Base-by-base conservation (phyloP, 768 basidiomycete species). In the Leccinum uliginosum region DNA sequence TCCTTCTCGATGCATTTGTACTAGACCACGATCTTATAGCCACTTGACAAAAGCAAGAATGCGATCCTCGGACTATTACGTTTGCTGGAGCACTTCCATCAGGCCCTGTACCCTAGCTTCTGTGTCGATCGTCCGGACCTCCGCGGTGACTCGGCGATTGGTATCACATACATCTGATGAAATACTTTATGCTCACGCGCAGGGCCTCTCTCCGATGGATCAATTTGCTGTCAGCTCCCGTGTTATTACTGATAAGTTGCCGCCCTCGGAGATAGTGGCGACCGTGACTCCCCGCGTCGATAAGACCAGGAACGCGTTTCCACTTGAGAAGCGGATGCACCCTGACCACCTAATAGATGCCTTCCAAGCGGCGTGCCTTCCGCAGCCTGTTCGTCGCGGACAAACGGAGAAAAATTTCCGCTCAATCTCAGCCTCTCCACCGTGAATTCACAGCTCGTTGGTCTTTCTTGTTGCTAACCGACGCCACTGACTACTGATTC, bases 401-500 rank as follows among this genome's bases (percentile, higher is more conserved):
- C 40, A 19, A 19, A 43, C 19, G 40, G 40, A 19, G 40, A 19
- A 43, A 19, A 17, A 19, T 43, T 43, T 43, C 40, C 40, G 40
- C 40, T 11, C 19, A 19, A 43, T 43, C 40, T 43, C 40, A 43
- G 11, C 19, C n/a, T 38, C 40, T 43, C 40, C 40, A 19, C 11
- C 40, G n/a, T 19, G 40, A 19, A n/a, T 43, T 10, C 40, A 43
- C 19, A 5, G 19, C 11, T 43, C 11, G 10, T 19, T 19, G 11
- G 40, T 19, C 23, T 24, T 24, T 43, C 21, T 27, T 29, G 45
- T 4, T 29, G 27, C 26, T 9, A 27, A 47, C 19, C 35, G 14
- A 52, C 19, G 17, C 27, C 9, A 57, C 47, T 34, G 21, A 52
- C 65, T 29, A 32, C 54, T 68, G 46, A 67, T 54, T 53, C 60